Conservation (phyloP, 164 flowering plant genomes). For the Aristolochia fimbriata region DNA sequence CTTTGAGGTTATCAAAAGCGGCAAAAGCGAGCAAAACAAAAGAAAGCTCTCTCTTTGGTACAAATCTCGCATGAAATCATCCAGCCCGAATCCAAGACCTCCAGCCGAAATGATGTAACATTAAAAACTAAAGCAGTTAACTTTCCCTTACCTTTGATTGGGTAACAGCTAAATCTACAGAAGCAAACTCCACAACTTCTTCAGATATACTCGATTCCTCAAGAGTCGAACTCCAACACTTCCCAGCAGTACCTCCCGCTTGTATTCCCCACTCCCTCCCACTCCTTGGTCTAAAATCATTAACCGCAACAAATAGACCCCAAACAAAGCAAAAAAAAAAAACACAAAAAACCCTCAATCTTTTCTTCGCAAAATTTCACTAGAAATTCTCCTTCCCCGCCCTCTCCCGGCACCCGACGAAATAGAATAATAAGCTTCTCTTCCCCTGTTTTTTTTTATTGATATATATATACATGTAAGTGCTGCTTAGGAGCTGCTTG, state of each 20-base stretch:
- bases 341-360: not conserved
- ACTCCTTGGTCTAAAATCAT: not conserved
- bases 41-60: slow-evolving; percentile 3
- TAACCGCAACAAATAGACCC: too few relatives aligned
- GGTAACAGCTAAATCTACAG: too few relatives aligned
- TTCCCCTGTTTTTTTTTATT: too few relatives aligned
- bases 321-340: not conserved
- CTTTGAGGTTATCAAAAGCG: not conserved
- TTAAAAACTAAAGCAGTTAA: not conserved
- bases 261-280: not conserved
- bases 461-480: too few relatives aligned
- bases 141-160: slow-evolving; percentile 4
- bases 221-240: not conserved
- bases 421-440: too few relatives aligned
- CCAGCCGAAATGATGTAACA: slow-evolving; percentile 1
- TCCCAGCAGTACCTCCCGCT: too few relatives aligned
- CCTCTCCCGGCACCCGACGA: too few relatives aligned
- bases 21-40: not conserved
- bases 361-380: too few relatives aligned
- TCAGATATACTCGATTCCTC: slow-evolving; percentile 9
- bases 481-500: too few relatives aligned
- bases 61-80: too few relatives aligned
- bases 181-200: not conserved
- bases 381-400: too few relatives aligned
- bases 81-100: slow-evolving; percentile 2